Conservation (phyloP, 257 asterid species). For the Penstemon newberryi region DNA sequence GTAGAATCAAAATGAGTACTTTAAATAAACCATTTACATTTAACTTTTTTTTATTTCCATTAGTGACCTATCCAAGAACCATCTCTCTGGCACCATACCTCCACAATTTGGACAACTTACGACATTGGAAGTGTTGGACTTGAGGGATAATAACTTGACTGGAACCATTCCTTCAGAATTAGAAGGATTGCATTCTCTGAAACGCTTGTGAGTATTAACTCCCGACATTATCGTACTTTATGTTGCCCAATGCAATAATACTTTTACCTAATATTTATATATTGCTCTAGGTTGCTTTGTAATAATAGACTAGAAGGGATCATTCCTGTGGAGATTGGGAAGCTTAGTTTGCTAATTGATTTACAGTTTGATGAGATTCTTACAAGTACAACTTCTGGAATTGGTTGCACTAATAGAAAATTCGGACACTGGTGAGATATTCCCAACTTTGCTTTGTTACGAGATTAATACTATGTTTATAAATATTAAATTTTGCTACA, state of each 20-base stretch:
- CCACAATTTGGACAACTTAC: slow-evolving; percentile 60
- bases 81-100: slow-evolving; percentile 67
- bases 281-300: slow-evolving; percentile 62
- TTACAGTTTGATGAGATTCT: slow-evolving; percentile 54
- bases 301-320: slow-evolving; percentile 71
- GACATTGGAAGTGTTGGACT: slow-evolving; percentile 69
- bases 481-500: neutral
- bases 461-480: no score
- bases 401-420: slow-evolving; percentile 70
- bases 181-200: slow-evolving; percentile 51
- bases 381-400: slow-evolving; percentile 45
- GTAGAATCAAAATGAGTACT: slow-evolving; percentile 28
- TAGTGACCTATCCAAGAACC: slow-evolving; percentile 58
- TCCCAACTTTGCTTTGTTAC: neutral
- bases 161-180: slow-evolving; percentile 73
- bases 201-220: slow-evolving; percentile 53
- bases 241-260: neutral
- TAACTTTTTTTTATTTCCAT: slow-evolving; percentile 54
- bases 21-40: slow-evolving; percentile 68
- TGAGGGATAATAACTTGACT: slow-evolving; percentile 71
- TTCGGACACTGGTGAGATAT: slow-evolving; percentile 64
- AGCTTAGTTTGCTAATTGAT: slow-evolving; percentile 57
- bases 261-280: slow-evolving; percentile 26
- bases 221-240: neutral
- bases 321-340: slow-evolving; percentile 68